A percentile compares a stretch with the other conserved stretches of the same genome.
Evolutionary conservation across 306 rosid species (phyloP).

Genomic region (Psophocarpus tetragonolobus): DNA sequence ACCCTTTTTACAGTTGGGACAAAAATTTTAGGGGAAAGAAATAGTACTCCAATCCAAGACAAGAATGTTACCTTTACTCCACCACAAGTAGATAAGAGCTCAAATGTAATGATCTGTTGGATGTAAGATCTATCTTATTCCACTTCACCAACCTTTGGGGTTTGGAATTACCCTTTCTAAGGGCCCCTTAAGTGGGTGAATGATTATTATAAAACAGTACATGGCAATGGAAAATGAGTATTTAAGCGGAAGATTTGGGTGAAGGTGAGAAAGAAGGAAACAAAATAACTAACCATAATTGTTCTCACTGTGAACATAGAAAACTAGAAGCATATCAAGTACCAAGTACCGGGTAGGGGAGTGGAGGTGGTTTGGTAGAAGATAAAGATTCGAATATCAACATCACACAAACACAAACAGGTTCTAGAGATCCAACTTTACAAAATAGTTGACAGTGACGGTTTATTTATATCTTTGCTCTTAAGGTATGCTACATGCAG

Average conservation of each 20-base stretch:
- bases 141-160: background rate
- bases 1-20: background rate
- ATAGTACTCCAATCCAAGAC: background rate
- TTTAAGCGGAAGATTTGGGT: background rate
- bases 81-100: background rate
- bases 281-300: background rate
- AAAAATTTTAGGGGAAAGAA: background rate
- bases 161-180: background rate
- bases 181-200: background rate
- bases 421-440: background rate
- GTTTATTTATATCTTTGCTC: background rate
- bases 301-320: background rate
- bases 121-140: background rate
- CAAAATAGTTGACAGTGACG: background rate
- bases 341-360: background rate
- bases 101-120: background rate
- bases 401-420: background rate
- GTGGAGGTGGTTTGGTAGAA: background rate
- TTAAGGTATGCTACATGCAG: background rate
- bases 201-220: background rate
- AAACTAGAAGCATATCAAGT: background rate
- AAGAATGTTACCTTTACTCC: background rate
- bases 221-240: background rate
- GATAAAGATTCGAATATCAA: background rate
- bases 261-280: background rate